Conservation (phyloP, 2,329 filamentous ascomycete species). For the Colletotrichum endophyticum region DNA sequence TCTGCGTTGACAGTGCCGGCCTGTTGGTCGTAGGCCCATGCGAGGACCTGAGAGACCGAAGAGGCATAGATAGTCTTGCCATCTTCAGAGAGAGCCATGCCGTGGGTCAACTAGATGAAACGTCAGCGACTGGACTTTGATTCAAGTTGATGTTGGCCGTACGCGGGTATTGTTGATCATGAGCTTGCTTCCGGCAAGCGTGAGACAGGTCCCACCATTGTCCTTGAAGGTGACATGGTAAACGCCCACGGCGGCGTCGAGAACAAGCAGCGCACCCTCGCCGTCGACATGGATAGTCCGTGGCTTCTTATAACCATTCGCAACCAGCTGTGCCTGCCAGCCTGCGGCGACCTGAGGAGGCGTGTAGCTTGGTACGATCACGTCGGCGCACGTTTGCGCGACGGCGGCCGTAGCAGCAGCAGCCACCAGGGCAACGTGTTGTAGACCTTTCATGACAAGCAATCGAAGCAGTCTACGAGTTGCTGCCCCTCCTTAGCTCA, state of each 20-base stretch:
- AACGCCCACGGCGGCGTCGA: constrained; percentile 48
- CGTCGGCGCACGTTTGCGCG: constrained; percentile 35
- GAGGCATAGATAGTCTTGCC: constrained; percentile 63
- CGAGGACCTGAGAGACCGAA: constrained; percentile 60
- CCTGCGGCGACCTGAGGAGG: constrained; percentile 43
- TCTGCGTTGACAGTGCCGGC: constrained; percentile 48
- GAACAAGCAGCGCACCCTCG: constrained; percentile 48
- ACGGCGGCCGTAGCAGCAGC: constrained; percentile 2
- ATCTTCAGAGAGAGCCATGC: constrained; percentile 57
- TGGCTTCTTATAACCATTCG: constrained; percentile 44
- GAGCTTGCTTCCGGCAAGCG: constrained; percentile 36
- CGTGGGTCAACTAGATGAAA: constrained; percentile 55
- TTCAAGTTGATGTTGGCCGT: constrained; percentile 17
- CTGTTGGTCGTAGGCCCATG: constrained; percentile 68
- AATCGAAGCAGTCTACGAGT: neutral
- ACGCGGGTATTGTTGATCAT: constrained; percentile 38
- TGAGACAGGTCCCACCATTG: constrained; percentile 45
- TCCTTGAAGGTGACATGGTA: constrained; percentile 45
- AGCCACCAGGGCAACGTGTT: neutral
- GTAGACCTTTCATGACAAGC: constrained; percentile 3
- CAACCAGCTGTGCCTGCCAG: constrained; percentile 50
- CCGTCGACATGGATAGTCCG: constrained; percentile 51
- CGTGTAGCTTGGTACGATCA: constrained; percentile 38
- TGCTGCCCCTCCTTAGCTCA: neutral
- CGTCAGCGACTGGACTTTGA: neutral